phyloP scores from a whole-genome alignment of 2,329 filamentous ascomycete genomes.

The Thelonectria rubi region DNA sequence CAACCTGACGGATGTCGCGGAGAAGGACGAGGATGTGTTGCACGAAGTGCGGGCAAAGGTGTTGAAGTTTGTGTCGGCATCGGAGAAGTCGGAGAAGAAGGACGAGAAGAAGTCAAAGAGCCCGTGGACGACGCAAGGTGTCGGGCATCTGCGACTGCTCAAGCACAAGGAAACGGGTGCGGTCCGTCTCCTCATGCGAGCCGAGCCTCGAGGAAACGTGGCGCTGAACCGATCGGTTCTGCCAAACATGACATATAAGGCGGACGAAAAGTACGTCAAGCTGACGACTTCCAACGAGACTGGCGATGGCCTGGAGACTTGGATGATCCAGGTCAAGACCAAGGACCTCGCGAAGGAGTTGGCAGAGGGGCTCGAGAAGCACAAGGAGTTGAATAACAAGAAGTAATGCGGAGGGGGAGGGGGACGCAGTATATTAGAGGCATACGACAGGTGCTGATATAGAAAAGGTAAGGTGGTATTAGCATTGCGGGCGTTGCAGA shows the following conservation, averaged over 20 bases:
- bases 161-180: conserved; percentile 75
- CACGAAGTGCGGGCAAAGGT: conserved; percentile 78
- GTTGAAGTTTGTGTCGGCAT: conserved; percentile 64
- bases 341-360: conserved; percentile 65
- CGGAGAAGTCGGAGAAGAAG: conserved; percentile 53
- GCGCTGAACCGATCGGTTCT: conserved; percentile 76
- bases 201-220: conserved; percentile 78
- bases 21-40: conserved; percentile 76
- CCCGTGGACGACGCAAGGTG: conserved; percentile 74
- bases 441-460: conserved; percentile 35
- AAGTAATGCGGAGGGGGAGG: conserved; percentile 46
- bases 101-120: conserved; percentile 59
- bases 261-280: conserved; percentile 68
- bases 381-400: conserved; percentile 65
- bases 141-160: conserved; percentile 76
- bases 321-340: conserved; percentile 77
- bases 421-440: conserved; percentile 38
- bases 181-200: conserved; percentile 75
- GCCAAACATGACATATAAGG: conserved; percentile 68
- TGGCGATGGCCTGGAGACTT: conserved; percentile 71
- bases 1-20: conserved; percentile 72
- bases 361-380: conserved; percentile 59
- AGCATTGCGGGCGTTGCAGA: conserved; percentile 39
- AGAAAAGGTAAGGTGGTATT: conserved; percentile 41
- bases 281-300: conserved; percentile 65